Evolutionary conservation across 129 eudicot genomes (phyloP), one percentile per base, ranked within the genome.

Genomic region (Mikania micrantha): DNA sequence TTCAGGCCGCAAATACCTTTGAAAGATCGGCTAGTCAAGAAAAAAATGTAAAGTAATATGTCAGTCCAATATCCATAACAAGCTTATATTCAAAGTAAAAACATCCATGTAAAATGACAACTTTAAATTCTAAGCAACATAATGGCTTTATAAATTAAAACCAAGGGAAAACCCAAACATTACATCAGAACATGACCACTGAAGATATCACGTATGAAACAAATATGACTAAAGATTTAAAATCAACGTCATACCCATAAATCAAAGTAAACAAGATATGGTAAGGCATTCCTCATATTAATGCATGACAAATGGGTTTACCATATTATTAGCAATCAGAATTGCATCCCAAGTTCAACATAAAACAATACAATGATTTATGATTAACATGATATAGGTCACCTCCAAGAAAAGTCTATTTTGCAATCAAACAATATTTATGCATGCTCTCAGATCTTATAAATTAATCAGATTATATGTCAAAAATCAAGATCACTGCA

Each of bases 1-100:
- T 75, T 93, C 96, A 36, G 96, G 96, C 59, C 99, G 88, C 70
- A 96, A 96, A 80, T 93, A 86, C 86, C 99, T 85, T 84, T 93
- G 91, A 70, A 93, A 93, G 70, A 87, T 81, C 73, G 88, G 81
- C 97, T 91, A 83, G 32, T 53, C 72, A 39, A 69, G 31, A 75
- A 73, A 44, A 69, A 13, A 36, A 68, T 67, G 38, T 60, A 75
- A 73, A 44, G 72, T 19, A 36, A 68, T 67, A 49, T 60, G 53
- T 60, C 38, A n/a, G 58, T 76, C 36, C 36, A 60, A 38, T 76
- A 48, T 68, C 12, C 36, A 47, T 41, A 32, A 35, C 42, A 45
- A 32, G n/a, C n/a, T 44, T 34, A 31, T 9, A 27, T 29, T 17
- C 11, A 8, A 39, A n/a, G 34, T 47, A 36, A 52, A 20, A 20